Evolutionary conservation across 345 rosid genomes (phyloP).

Genomic region (Chamaenerion angustifolium): DNA sequence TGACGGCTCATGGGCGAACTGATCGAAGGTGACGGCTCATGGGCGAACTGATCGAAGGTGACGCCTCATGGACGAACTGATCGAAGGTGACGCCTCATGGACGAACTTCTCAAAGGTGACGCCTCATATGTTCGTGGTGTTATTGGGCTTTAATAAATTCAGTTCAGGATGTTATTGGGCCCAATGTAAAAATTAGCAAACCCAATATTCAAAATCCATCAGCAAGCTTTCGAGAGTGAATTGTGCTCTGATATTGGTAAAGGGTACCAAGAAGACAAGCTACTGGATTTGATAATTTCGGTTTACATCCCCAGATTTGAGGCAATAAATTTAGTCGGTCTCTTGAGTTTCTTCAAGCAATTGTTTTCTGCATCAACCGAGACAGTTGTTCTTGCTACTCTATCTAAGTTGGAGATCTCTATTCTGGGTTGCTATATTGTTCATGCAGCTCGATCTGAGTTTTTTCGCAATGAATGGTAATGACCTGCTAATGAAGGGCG

Average conservation of each 20-base stretch:
- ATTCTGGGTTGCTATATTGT: constrained; percentile 37
- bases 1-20: too few relatives aligned
- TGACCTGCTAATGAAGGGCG: constrained; percentile 31
- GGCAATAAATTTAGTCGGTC: constrained; percentile 33
- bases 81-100: too few relatives aligned
- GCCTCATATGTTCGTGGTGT: too few relatives aligned
- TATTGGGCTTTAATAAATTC: too few relatives aligned
- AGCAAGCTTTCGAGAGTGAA: constrained; percentile 48
- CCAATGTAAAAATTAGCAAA: too few relatives aligned
- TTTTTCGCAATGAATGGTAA: constrained; percentile 38
- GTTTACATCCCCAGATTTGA: constrained; percentile 45
- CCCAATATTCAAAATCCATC: too few relatives aligned
- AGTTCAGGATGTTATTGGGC: too few relatives aligned
- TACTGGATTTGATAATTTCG: constrained; percentile 41
- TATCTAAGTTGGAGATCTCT: constrained; percentile 36
- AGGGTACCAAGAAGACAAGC: constrained; percentile 44
- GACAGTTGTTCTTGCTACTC: constrained; percentile 17
- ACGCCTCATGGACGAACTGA: too few relatives aligned
- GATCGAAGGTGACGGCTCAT: too few relatives aligned
- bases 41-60: too few relatives aligned
- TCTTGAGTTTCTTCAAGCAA: constrained; percentile 37
- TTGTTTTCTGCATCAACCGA: constrained; percentile 38
- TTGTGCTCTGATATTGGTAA: constrained; percentile 46
- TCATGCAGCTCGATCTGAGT: constrained; percentile 32
- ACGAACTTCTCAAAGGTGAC: too few relatives aligned